Percentiles rank a stretch among this genome's conserved stretches.
These are phyloP conservation scores for Trichoderma parareesei DNA, from an alignment of 495 filamentous ascomycete species.

Conservation along the genomic window DNA sequence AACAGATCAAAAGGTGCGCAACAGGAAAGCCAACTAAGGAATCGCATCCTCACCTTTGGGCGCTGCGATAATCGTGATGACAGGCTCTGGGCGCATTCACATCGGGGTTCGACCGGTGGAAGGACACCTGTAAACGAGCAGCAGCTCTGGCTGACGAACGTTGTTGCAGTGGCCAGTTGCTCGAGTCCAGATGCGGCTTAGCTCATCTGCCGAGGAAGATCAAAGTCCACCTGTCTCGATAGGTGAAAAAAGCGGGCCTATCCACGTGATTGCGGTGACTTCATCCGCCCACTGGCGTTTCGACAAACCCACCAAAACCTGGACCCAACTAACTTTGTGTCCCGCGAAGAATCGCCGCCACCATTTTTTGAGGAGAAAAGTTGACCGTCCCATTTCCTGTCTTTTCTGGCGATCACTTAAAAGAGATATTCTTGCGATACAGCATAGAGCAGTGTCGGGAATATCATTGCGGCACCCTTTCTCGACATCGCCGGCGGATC, in stretches of 20 bases:
- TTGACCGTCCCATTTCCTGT: not conserved
- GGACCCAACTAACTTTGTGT: slow-evolving; percentile 1
- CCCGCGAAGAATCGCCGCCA: slow-evolving; percentile 6
- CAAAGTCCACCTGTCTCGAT: not conserved
- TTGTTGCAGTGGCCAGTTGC: not conserved
- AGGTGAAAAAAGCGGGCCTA: not conserved
- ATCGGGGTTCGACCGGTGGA: not conserved
- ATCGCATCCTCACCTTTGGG: not conserved
- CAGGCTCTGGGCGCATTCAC: not conserved
- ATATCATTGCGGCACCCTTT: not conserved
- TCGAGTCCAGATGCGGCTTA: not conserved
- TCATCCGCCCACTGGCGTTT: not conserved
- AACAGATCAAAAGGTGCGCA: not conserved
- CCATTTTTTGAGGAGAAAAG: not conserved
- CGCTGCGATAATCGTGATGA: not conserved
- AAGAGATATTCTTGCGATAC: not conserved
- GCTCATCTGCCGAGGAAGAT: not conserved
- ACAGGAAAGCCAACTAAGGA: not conserved
- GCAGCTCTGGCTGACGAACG: slow-evolving; percentile 4
- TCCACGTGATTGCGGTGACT: slow-evolving; percentile 1
- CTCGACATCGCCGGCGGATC: not conserved
- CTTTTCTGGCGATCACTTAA: not conserved
- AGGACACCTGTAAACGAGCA: not conserved
- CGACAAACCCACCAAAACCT: not conserved
- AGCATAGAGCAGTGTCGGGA: not conserved